Evolutionary conservation across 208 protist species (phyloP), one percentile per base, ranked within the genome.

Genomic region (Leishmania guyanensis): DNA sequence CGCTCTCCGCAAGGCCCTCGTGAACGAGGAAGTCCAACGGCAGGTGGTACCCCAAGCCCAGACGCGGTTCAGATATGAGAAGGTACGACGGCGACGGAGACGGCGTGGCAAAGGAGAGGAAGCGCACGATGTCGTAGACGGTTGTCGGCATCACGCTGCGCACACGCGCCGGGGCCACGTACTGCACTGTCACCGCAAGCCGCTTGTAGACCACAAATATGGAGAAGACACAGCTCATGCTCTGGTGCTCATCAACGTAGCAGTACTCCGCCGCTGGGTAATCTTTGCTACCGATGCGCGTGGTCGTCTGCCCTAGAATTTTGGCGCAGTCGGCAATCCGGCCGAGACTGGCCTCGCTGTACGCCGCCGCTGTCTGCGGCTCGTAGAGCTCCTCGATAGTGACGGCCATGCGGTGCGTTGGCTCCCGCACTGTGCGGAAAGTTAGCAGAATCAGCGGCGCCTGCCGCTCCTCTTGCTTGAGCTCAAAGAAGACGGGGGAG

Each of bases 161-260:
- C 64, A 94, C 91, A 14, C 91, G 90, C 33, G 88, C 90, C 50
- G 83, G 82, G 9, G 94, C 89, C 33, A 87, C 81, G 77, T 96
- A 97, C 88, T 97, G 94, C 66, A 95, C 88, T 9, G 94, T 95
- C 60, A 97, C 78, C 5, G 92, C 94, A 8, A 97, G 83, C 5
- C 86, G 78, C 66, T 88, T 86, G 68, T 93, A 81, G 29, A 89
- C 91, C 48, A 94, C 66, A 77, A 97, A 97, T 17, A 94, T 68
- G 58, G 92, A 87, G 65, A 97, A 91, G n/a, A 89, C 91, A 69
- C 90, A 94, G 81, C 92, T 77, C 79, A 80, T 83, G 51, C 26
- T 78, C 39, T 77, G 78, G 9, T 85, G 72, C n/a, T 79, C 87
- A 70, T 95, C 90, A 53, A 95, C 62, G 83, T 97, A 97, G 86